Evolutionary conservation across 371 early-diverging fungal genomes (phyloP).

Genomic region (Mortierella sp.): DNA sequence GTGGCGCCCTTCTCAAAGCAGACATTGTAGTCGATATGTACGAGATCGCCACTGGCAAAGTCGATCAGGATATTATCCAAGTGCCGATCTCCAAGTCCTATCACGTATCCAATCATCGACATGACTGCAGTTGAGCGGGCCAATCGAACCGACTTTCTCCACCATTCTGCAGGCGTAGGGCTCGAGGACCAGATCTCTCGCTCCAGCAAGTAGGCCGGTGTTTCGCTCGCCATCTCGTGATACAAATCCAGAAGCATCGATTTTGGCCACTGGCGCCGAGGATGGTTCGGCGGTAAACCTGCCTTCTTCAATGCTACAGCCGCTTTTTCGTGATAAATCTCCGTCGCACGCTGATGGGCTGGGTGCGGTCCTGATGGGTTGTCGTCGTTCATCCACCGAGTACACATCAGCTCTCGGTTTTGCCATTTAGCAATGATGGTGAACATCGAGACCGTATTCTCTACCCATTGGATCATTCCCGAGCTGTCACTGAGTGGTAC

Average conservation of each 20-base stretch:
- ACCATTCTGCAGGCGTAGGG: slow-evolving; percentile 74
- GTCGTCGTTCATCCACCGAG: slow-evolving; percentile 56
- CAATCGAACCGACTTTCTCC: slow-evolving; percentile 76
- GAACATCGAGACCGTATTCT: slow-evolving; percentile 81
- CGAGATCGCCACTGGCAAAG: slow-evolving; percentile 81
- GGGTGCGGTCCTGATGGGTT: slow-evolving; percentile 20
- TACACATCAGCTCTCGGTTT: slow-evolving; percentile 61
- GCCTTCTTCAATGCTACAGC: slow-evolving; percentile 59
- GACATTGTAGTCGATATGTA: slow-evolving; percentile 99
- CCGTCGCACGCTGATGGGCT: slow-evolving; percentile 54
- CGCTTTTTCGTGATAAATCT: slow-evolving; percentile 49
- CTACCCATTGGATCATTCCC: slow-evolving; percentile 99
- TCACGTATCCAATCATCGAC: slow-evolving; percentile 95
- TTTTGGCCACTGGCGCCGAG: slow-evolving; percentile 74
- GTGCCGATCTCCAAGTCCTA: slow-evolving; percentile 99
- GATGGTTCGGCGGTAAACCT: slow-evolving; percentile 61
- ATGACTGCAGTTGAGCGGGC: slow-evolving; percentile 92
- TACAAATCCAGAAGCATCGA: slow-evolving; percentile 69
- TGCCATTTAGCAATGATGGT: slow-evolving; percentile 66
- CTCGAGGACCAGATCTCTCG: slow-evolving; percentile 67
- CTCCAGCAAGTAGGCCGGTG: slow-evolving; percentile 74
- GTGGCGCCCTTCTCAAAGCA: slow-evolving; percentile 95
- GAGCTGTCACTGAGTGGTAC: slow-evolving; percentile 92
- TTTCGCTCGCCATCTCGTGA: slow-evolving; percentile 68
- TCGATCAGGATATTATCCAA: slow-evolving; percentile 97